phyloP scores from a whole-genome alignment of 192 early-diverging fungal genomes.

The Coemansia sp. region DNA sequence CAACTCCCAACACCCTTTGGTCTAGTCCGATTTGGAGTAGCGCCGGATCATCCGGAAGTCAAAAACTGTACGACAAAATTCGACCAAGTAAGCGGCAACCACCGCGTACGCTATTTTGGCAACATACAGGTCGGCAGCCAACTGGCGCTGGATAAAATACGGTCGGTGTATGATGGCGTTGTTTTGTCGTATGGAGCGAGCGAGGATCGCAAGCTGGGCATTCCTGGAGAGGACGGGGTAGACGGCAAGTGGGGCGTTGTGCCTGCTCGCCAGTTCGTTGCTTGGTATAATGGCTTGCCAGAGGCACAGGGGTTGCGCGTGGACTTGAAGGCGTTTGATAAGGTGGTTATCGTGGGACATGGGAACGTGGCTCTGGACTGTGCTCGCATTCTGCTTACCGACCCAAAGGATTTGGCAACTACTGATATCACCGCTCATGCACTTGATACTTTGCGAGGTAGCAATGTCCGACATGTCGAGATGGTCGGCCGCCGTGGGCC shows the following conservation, averaged over 20 bases:
- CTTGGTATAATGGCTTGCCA: constrained; percentile 94
- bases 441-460: constrained; percentile 64
- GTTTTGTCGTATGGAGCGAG: constrained; percentile 87
- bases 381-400: constrained; percentile 80
- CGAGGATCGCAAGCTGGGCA: constrained; percentile 67
- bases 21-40: constrained; percentile 91
- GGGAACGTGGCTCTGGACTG: constrained; percentile 97
- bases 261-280: constrained; percentile 82
- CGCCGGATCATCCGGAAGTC: constrained; percentile 96
- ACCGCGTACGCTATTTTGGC: constrained; percentile 76
- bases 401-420: constrained; percentile 66
- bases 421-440: constrained; percentile 88
- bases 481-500: constrained; percentile 92
- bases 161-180: constrained; percentile 70
- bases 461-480: constrained; percentile 78
- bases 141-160: constrained; percentile 58
- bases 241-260: constrained; percentile 57
- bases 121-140: constrained; percentile 71
- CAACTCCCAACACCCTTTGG: constrained; percentile 84
- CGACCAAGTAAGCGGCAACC: constrained; percentile 69
- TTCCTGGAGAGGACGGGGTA: constrained; percentile 64
- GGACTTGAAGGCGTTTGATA: constrained; percentile 72
- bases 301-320: constrained; percentile 61
- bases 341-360: constrained; percentile 83
- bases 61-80: constrained; percentile 85